Percentiles rank a stretch among this genome's conserved stretches.
Conservation (phyloP, 208 protist genomes). For the Wallacemonas collosoma region DNA sequence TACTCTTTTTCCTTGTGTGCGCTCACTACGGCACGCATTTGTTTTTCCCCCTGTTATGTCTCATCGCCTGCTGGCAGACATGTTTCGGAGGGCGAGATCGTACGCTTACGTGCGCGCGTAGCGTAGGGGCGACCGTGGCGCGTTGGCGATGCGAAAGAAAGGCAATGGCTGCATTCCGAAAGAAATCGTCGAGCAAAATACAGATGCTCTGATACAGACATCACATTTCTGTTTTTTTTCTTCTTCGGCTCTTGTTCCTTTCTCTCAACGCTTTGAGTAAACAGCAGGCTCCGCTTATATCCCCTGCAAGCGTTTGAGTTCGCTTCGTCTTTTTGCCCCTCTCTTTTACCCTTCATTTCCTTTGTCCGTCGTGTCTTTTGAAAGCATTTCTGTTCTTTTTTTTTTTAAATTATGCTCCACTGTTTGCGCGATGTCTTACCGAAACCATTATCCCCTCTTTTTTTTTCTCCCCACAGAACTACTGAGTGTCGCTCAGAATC, state of each 20-base stretch:
- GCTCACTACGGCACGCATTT: too few species aligned
- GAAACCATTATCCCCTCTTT: background rate
- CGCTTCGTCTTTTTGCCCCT: conserved; percentile 20
- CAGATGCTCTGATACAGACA: background rate
- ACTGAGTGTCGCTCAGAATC: background rate
- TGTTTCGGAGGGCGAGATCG: too few species aligned
- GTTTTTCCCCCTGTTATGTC: too few species aligned
- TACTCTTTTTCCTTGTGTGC: too few species aligned
- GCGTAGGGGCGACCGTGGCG: too few species aligned
- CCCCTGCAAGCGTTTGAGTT: background rate
- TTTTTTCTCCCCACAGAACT: conserved; percentile 1
- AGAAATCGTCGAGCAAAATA: too few species aligned
- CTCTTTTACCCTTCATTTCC: conserved; percentile 1
- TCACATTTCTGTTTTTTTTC: background rate
- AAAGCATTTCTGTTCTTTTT: conserved; percentile 6
- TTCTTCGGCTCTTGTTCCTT: background rate
- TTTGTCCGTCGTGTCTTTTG: background rate
- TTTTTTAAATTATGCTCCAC: background rate
- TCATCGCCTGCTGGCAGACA: too few species aligned
- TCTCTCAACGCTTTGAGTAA: background rate
- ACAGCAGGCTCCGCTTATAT: background rate
- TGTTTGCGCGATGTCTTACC: conserved; percentile 4
- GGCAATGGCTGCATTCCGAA: too few species aligned
- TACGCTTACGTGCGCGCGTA: too few species aligned
- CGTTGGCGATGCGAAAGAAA: too few species aligned